These are phyloP conservation scores for Aspergillus glaucus DNA, from an alignment of 2,329 filamentous ascomycete genomes.

Conservation along the genomic window DNA sequence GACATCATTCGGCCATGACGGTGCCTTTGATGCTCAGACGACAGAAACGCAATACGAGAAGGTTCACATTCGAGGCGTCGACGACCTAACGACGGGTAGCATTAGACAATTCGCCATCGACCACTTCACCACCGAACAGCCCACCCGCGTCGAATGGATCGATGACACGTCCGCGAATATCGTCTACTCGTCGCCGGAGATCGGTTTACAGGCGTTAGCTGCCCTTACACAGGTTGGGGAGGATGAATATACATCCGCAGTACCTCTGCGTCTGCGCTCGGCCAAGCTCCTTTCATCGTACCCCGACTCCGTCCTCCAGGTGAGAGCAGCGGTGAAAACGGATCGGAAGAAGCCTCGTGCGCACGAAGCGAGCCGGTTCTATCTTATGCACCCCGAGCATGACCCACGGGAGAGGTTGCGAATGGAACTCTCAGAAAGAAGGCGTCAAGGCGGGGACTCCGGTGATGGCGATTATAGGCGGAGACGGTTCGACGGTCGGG, in stretches of 20 bases:
- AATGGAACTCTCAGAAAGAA: slow-evolving; percentile 44
- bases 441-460: slow-evolving; percentile 31
- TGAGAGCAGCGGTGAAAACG: slow-evolving; percentile 66
- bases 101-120: slow-evolving; percentile 68
- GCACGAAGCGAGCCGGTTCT: slow-evolving; percentile 77
- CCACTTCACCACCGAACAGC: slow-evolving; percentile 53
- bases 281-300: slow-evolving; percentile 64
- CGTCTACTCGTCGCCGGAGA: slow-evolving; percentile 57
- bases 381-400: slow-evolving; percentile 83
- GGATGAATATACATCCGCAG: slow-evolving; percentile 38
- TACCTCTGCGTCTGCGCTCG: slow-evolving; percentile 59
- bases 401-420: slow-evolving; percentile 70
- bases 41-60: slow-evolving; percentile 49
- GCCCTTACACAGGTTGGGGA: slow-evolving; percentile 40
- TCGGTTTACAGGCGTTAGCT: slow-evolving; percentile 49
- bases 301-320: slow-evolving; percentile 61
- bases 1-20: slow-evolving; percentile 12
- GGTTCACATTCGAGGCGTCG: slow-evolving; percentile 77
- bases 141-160: slow-evolving; percentile 79
- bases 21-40: slow-evolving; percentile 18
- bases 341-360: slow-evolving; percentile 79
- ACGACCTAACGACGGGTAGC: slow-evolving; percentile 72
- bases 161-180: slow-evolving; percentile 88
- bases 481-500: slow-evolving; percentile 58
- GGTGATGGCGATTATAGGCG: slow-evolving; percentile 39